Conservation (phyloP, 176 grass and related monocot species). For the Coix lacrymajobi region DNA sequence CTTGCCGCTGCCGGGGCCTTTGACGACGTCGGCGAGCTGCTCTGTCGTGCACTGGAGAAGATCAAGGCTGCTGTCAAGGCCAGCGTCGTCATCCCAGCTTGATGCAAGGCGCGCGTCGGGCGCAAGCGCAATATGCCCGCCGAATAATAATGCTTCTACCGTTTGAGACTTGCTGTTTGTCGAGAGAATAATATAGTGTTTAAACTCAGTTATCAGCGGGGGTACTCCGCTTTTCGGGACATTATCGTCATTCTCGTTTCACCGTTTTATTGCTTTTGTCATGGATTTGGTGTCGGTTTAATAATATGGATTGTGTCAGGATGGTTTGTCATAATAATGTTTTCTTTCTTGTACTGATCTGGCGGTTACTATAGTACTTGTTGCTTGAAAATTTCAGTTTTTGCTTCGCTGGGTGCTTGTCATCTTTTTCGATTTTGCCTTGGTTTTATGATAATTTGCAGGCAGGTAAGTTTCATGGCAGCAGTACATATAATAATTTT, state of each 20-base stretch:
- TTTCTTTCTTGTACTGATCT: too few relatives aligned
- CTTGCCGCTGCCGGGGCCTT: neutral
- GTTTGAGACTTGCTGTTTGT: neutral
- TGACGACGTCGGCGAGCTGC: conserved; percentile 1
- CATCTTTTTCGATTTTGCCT: too few relatives aligned
- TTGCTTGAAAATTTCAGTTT: too few relatives aligned
- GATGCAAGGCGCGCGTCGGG: neutral
- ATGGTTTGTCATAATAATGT: too few relatives aligned
- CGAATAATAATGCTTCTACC: neutral
- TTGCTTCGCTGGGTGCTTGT: too few relatives aligned
- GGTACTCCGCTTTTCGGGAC: too few relatives aligned
- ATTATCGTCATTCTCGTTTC: neutral
- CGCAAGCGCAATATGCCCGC: too few relatives aligned
- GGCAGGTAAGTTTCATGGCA: too few relatives aligned
- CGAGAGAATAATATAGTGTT: neutral
- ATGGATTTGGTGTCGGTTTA: neutral
- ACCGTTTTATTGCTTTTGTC: neutral
- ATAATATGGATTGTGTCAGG: too few relatives aligned
- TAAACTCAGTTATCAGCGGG: neutral
- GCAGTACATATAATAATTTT: too few relatives aligned
- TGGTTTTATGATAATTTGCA: too few relatives aligned
- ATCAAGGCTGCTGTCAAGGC: conserved; percentile 31
- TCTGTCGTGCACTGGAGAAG: conserved; percentile 30
- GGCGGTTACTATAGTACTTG: too few relatives aligned
- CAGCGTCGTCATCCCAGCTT: neutral